Percentiles rank a stretch among this genome's conserved stretches.
phyloP scores from a whole-genome alignment of 495 filamentous ascomycete species.

The Xylaria telfairii region DNA sequence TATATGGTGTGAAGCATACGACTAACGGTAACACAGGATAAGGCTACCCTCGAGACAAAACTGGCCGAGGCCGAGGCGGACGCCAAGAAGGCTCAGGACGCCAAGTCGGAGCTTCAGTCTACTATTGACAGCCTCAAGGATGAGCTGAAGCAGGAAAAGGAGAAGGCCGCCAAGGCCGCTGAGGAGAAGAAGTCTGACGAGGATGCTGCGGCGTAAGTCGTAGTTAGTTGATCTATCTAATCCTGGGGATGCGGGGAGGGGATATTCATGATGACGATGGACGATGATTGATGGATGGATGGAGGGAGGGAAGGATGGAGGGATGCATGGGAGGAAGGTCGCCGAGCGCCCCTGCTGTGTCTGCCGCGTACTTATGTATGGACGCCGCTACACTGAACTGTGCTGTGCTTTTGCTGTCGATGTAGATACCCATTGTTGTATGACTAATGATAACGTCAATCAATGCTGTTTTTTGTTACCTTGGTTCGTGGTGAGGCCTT shows the following conservation, averaged over 20 bases:
- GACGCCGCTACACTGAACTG: conserved; percentile 1
- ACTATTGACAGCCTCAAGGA: conserved; percentile 9
- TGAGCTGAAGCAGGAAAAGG: conserved; percentile 12
- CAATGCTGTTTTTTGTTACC: background rate
- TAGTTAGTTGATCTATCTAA: background rate
- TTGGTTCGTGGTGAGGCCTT: too few species aligned
- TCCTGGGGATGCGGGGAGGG: background rate
- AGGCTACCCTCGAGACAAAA: conserved; percentile 19
- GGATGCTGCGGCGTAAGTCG: background rate
- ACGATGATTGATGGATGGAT: too few species aligned
- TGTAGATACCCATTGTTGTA: conserved; percentile 30
- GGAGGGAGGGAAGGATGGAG: too few species aligned
- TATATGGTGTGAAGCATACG: background rate
- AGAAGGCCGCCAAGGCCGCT: conserved; percentile 11
- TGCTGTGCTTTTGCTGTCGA: conserved; percentile 24
- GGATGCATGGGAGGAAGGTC: conserved; percentile 1
- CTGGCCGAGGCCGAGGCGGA: conserved; percentile 18
- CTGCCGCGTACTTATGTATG: conserved; percentile 20
- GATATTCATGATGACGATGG: background rate
- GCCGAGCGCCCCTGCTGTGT: background rate
- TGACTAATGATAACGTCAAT: conserved; percentile 30
- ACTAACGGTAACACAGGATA: conserved; percentile 20
- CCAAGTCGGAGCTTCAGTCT: conserved; percentile 20
- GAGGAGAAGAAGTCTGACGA: conserved; percentile 12
- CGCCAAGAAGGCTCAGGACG: conserved; percentile 15